Base-by-base conservation (phyloP, 163 green algal genomes). In the Prototheca cutis region DNA sequence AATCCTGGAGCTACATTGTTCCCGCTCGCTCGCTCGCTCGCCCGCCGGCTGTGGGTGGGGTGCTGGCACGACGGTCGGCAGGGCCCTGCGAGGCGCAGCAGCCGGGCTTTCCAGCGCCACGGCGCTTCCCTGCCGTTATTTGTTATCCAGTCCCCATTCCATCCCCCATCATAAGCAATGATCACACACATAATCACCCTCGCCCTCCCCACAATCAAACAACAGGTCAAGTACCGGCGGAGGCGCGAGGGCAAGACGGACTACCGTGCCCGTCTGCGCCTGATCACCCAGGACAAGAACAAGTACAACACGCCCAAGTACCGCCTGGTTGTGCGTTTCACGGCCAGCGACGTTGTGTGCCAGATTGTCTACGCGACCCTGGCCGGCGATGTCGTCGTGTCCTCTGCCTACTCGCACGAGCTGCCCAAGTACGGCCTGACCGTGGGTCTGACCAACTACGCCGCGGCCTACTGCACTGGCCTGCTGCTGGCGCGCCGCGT, bases 281-380 rank as follows among this genome's bases (percentile, higher is more conserved):
- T 99, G 68, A 81, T 75, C 55, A 87, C 80, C 53, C 93, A 98
- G 85, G 93, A 99, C 87, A 98, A 99, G 90, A 99, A 99, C 90
- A 99, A 99, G 87, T 96, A 95, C 74, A 86, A 86, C 71, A 86
- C 79, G 2, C 79, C 79, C 67, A 86, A 86, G 73, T 84, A 86
- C 65, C 63, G 68, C 36, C 70, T 96, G 31, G 76, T 95, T 23
- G 92, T 98, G 36, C 86, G 92, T 57, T 98, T 97, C 84, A 90
- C 76, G 67, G 96, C 95, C 86, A 83, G 79, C 57, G 84, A 96
- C 69, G 79, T 97, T 52, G 85, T 85, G 24, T 90, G 80, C 79
- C 90, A 97, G 76, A 76, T 98, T 29, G 72, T 74, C 13, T 95
- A 97, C 70, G 86, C 93, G 39, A 95, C 93, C 33, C 81, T 99